Percentiles rank a stretch among this genome's conserved stretches.
phyloP scores from a whole-genome alignment of 2,329 filamentous ascomycete genomes.

The Ceratocystis lukuohia region DNA sequence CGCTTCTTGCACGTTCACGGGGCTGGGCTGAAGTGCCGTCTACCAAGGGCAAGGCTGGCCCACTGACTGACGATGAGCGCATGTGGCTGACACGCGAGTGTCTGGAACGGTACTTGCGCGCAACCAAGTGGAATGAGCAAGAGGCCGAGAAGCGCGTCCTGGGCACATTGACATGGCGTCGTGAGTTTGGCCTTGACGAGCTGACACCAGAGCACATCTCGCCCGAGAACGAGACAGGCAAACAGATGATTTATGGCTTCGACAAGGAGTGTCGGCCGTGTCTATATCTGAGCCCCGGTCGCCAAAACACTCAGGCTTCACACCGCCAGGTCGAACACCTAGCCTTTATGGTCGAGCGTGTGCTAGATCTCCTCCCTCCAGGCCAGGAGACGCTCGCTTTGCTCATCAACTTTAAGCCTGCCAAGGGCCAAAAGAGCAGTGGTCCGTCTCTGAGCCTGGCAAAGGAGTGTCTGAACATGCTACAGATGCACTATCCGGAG shows the following conservation, averaged over 20 bases:
- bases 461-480: conserved; percentile 72
- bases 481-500: conserved; percentile 95
- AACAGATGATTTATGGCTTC: conserved; percentile 80
- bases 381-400: conserved; percentile 78
- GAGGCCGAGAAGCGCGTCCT: conserved; percentile 69
- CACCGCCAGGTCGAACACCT: conserved; percentile 85
- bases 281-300: conserved; percentile 75
- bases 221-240: conserved; percentile 90
- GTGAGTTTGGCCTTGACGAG: conserved; percentile 72
- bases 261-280: conserved; percentile 78
- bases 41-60: conserved; percentile 42
- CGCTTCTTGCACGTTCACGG: conserved; percentile 56
- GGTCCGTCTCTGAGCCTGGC: conserved; percentile 61
- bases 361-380: conserved; percentile 74
- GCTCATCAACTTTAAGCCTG: conserved; percentile 81
- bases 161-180: conserved; percentile 71
- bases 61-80: conserved; percentile 65
- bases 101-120: conserved; percentile 80
- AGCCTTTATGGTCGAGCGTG: conserved; percentile 88
- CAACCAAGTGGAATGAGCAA: conserved; percentile 74
- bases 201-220: conserved; percentile 79
- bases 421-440: conserved; percentile 59
- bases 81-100: conserved; percentile 90
- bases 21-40: conserved; percentile 35
- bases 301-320: conserved; percentile 81